Base-by-base conservation (phyloP, 805 yeast genomes). In the Kodamaea hsintzibuensis region DNA sequence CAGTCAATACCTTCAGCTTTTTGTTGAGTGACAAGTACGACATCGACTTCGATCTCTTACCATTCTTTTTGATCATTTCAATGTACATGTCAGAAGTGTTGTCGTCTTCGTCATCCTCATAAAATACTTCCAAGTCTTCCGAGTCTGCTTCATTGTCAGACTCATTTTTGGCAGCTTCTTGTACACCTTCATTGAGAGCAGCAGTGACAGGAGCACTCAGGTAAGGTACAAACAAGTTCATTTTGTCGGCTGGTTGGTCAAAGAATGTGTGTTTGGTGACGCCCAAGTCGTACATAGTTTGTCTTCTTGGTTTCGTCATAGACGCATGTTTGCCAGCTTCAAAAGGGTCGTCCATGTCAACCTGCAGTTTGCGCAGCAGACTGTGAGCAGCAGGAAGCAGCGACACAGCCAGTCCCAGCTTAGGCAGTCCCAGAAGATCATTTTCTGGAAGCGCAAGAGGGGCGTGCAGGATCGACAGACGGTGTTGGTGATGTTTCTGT, bases 171-270 rank as follows among this genome's bases (percentile, higher is more conserved):
- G 25, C 30, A 46, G 30, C 42, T 49, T 55, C n/a, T 54, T 42
- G 42, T 7, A 13, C 17, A 14, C 42, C 42, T 48, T 66, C 71
- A 37, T 79, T 79, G 52, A 83, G 67, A 2, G 88, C 81, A 12
- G 91, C 91, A 13, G 92, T 84, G 1, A 88, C 93, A 0, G 93
- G 93, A 4, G 93, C 91, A 22, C 87, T 79, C 42, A 84, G 76
- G 61, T 88, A 88, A 5, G 93, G 93, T 55, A 88, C 86, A 57
- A 74, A 73, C 57, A 81, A 68, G 60, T 79, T 79, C 13, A 78
- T 70, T 50, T 73, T 63, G 33, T 77, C 76, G 47, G 72, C 59
- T 27, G 74, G 73, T 17, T 68, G 50, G n/a, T 75, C 80, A 54
- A 74, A 64, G 55, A 82, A 80, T 22, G 74, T 67, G 58, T 74